phyloP scores from a whole-genome alignment of 164 flowering plant species.

The Cinnamomum chago region DNA sequence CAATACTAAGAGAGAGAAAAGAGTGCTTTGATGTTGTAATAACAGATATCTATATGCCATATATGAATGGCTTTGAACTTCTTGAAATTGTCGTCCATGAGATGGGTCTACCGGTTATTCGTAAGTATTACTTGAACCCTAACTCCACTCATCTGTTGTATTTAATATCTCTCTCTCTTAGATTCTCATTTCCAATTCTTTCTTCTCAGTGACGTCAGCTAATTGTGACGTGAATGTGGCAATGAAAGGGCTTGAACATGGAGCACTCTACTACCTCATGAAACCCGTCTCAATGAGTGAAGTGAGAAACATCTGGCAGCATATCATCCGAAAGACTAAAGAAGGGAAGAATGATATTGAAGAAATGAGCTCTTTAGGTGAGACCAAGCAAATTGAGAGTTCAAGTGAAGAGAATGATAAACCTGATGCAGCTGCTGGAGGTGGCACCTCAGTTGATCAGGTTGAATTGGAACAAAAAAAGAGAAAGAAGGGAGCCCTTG shows the following conservation, averaged over 20 bases:
- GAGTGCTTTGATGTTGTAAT: slow-evolving; percentile 81
- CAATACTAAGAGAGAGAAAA: slow-evolving; percentile 69
- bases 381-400: slow-evolving; percentile 29
- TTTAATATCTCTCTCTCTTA: not conserved
- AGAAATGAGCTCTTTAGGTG: slow-evolving; percentile 8
- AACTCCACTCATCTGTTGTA: slow-evolving; percentile 32
- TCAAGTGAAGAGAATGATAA: slow-evolving; percentile 4
- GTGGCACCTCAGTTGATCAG: not conserved
- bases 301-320: slow-evolving; percentile 33
- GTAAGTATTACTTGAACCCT: slow-evolving; percentile 72
- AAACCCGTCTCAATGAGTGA: slow-evolving; percentile 94
- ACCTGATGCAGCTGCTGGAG: not conserved
- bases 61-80: slow-evolving; percentile 93
- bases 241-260: slow-evolving; percentile 92
- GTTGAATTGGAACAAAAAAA: not conserved
- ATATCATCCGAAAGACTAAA: slow-evolving; percentile 58
- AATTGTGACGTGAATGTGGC: slow-evolving; percentile 88
- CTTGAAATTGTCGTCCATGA: slow-evolving; percentile 91
- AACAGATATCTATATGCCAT: slow-evolving; percentile 96
- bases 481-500: not conserved
- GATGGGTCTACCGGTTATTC: slow-evolving; percentile 92
- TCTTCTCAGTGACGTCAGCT: slow-evolving; percentile 84
- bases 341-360: slow-evolving; percentile 49
- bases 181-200: not conserved
- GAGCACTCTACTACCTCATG: slow-evolving; percentile 90